Base-by-base conservation (phyloP, 148 eudicot genomes). In the Dianthus caryophyllus region DNA sequence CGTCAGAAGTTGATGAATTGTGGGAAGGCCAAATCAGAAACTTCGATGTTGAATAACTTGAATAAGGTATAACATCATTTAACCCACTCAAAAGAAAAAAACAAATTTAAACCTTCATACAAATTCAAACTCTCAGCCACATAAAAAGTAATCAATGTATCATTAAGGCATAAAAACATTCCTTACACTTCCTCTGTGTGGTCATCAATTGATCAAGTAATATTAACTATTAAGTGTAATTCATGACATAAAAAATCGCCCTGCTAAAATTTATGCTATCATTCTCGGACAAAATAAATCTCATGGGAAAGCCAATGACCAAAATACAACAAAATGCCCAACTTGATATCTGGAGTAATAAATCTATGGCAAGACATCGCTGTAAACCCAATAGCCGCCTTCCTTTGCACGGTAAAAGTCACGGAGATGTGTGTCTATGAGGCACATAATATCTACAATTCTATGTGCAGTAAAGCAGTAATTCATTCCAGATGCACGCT, bases 1-100 rank as follows among this genome's bases (percentile, higher is more conserved):
- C 39, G 78, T 75, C 71, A 75, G 73, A 84, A 77, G 65, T 70
- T 30, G 25, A 65, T 65, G 30, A 36, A 26, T 63, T 52, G 39
- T 44, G 21, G 30, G 31, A 63, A 63, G 50, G 22, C 36, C 24
- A 63, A 16, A 43, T 20, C 11, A 44, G 24, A 20, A 63, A 25
- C 66, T 22, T 46, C 16, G 14, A 63, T 43, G 25, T 24, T 25
- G 21, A 38, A 33, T 33, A 7, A 33, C 4, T 33, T 33, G n/a
- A 33, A 58, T 63, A 43, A 25, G 0, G 50, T 44, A 1, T 12
- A 43, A 63, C 6, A 44, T 38, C 27, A 11, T 61, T 17, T 21
- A 20, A 3, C 1, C 22, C 20, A 36, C n/a, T 7, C 38, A 18
- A 54, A 33, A 33, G 8, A 33, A 33, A 41, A 41, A 41, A 41